Percentiles rank a stretch among this genome's conserved stretches.
These are phyloP conservation scores for Pestalotiopsis sp. DNA, from an alignment of 2,329 filamentous ascomycete genomes.

Conservation along the genomic window DNA sequence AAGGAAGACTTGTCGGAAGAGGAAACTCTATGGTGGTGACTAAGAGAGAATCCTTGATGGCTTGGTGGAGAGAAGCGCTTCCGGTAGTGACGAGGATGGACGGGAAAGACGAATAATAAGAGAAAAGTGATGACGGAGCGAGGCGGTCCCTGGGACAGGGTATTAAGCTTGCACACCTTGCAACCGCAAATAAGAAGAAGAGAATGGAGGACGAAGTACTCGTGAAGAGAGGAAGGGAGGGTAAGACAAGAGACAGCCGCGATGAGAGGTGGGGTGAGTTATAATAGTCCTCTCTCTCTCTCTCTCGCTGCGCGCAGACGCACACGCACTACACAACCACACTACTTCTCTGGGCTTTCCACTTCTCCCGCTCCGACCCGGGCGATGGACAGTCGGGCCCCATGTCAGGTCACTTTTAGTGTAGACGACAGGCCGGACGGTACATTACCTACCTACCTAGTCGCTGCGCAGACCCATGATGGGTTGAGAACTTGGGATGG, in stretches of 20 bases:
- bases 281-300: constrained; percentile 34
- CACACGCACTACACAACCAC: constrained; percentile 2
- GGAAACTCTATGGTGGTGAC: constrained; percentile 20
- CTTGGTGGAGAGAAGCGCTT: constrained; percentile 25
- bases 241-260: constrained; percentile 39
- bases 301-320: background rate
- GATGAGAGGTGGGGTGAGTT: constrained; percentile 51
- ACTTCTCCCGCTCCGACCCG: constrained; percentile 14
- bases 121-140: constrained; percentile 47
- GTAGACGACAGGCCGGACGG: background rate
- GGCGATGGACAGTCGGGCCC: background rate
- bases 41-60: constrained; percentile 29
- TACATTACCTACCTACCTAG: too few relatives aligned
- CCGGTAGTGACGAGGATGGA: constrained; percentile 27
- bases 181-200: constrained; percentile 58
- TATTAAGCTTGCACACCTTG: constrained; percentile 62
- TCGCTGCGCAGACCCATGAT: too few relatives aligned
- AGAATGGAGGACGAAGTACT: constrained; percentile 58
- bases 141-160: constrained; percentile 56
- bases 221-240: constrained; percentile 53
- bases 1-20: constrained; percentile 10
- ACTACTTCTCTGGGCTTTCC: background rate
- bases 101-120: constrained; percentile 43
- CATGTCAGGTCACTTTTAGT: background rate
- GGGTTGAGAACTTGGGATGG: too few relatives aligned